phyloP scores from a whole-genome alignment of 768 basidiomycete species.

The Tephrocybe sp. region DNA sequence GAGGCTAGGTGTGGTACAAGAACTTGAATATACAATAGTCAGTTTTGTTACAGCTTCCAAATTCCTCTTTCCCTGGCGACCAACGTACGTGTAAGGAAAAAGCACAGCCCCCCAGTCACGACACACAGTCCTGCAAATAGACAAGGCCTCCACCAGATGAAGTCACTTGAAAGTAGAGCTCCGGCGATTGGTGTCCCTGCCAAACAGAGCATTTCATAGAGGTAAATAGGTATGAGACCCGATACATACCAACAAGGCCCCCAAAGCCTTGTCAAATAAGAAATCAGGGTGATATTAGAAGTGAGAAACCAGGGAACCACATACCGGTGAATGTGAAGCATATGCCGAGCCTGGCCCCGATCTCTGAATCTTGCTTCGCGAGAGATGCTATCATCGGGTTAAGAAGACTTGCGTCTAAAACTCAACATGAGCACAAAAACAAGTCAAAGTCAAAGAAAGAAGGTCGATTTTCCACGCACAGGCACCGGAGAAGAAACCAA shows the following conservation, averaged over 20 bases:
- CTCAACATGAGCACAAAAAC: not conserved
- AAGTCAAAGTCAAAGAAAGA: slow-evolving; percentile 1
- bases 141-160: slow-evolving; percentile 58
- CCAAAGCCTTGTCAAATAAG: slow-evolving; percentile 29
- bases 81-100: slow-evolving; percentile 24
- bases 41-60: slow-evolving; percentile 7
- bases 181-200: slow-evolving; percentile 57
- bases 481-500: slow-evolving; percentile 40
- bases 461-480: slow-evolving; percentile 21
- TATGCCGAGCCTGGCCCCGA: slow-evolving; percentile 55
- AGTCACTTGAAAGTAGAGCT: slow-evolving; percentile 46
- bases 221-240: not conserved
- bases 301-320: not conserved
- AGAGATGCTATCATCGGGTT: slow-evolving; percentile 41
- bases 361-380: slow-evolving; percentile 43
- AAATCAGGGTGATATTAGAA: not conserved
- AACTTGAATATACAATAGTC: not conserved
- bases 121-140: slow-evolving; percentile 49
- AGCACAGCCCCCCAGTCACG: slow-evolving; percentile 25
- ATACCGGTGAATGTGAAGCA: slow-evolving; percentile 31
- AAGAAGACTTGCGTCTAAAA: slow-evolving; percentile 37
- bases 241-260: slow-evolving; percentile 34
- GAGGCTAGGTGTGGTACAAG: too few species aligned
- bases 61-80: slow-evolving; percentile 23
- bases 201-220: not conserved